These are phyloP conservation scores for Lyophyllum shimeji DNA, from an alignment of 768 basidiomycete genomes.

Conservation along the genomic window DNA sequence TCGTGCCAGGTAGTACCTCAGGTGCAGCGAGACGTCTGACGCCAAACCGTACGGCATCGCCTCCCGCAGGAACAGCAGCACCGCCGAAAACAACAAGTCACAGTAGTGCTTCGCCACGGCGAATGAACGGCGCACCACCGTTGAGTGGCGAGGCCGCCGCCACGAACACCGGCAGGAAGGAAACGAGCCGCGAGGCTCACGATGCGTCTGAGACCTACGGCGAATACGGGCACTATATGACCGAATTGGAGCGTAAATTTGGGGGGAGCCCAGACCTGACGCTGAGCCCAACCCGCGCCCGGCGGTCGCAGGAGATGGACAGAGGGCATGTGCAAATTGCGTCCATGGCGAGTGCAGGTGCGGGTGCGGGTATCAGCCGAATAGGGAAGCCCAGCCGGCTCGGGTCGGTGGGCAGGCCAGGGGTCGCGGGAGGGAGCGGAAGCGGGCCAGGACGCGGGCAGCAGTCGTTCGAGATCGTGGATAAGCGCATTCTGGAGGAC, in stretches of 20 bases:
- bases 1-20: background rate
- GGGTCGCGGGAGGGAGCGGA: background rate
- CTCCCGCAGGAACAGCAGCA: background rate
- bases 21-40: background rate
- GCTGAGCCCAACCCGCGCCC: constrained; percentile 16
- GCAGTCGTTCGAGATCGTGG: constrained; percentile 43
- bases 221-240: constrained; percentile 33
- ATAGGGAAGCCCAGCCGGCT: constrained; percentile 25
- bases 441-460: constrained; percentile 20
- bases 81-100: background rate
- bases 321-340: constrained; percentile 14
- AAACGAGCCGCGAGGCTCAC: background rate
- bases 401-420: constrained; percentile 10
- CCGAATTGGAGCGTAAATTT: constrained; percentile 31
- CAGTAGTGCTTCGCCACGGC: background rate
- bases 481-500: constrained; percentile 42
- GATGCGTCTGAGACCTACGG: constrained; percentile 28
- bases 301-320: constrained; percentile 13
- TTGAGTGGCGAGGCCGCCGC: background rate
- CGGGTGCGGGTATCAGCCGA: constrained; percentile 12
- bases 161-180: background rate
- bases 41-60: background rate
- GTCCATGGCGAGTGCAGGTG: constrained; percentile 4
- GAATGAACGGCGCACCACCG: background rate
- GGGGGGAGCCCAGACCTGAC: constrained; percentile 21